Conservation (phyloP, 352 stramenopile species). For the Phytophthora colocasiae region DNA sequence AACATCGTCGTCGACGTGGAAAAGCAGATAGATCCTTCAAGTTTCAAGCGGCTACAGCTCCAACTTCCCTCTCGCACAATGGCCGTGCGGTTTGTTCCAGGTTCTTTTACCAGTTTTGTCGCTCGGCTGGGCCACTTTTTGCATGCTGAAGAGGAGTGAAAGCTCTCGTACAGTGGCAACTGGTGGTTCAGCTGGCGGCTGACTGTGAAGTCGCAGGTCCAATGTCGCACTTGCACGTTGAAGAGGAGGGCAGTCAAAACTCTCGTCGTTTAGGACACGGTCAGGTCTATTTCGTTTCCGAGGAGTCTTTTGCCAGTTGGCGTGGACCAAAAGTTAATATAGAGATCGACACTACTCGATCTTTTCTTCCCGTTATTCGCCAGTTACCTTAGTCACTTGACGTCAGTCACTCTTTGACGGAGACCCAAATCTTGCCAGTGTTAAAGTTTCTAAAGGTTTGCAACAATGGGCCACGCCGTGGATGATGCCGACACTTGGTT, state of each 20-base stretch:
- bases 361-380: slow-evolving; percentile 24
- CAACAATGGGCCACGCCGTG: slow-evolving; percentile 21
- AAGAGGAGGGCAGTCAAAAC: slow-evolving; percentile 35
- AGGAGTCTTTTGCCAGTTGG: slow-evolving; percentile 9
- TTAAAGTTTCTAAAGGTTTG: slow-evolving; percentile 12
- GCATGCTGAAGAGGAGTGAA: slow-evolving; percentile 43
- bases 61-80: slow-evolving; percentile 31
- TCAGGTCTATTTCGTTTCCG: slow-evolving; percentile 8
- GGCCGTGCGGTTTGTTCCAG: slow-evolving; percentile 3
- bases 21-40: slow-evolving; percentile 5
- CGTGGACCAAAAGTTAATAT: slow-evolving; percentile 31
- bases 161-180: slow-evolving; percentile 39
- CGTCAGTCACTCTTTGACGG: slow-evolving; percentile 6
- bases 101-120: slow-evolving; percentile 1
- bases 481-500: slow-evolving; percentile 37
- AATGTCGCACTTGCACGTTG: slow-evolving; percentile 24
- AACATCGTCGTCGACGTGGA: slow-evolving; percentile 11
- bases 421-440: background rate
- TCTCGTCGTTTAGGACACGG: background rate
- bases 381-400: slow-evolving; percentile 18
- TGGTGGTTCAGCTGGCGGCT: slow-evolving; percentile 1
- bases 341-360: slow-evolving; percentile 17
- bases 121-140: slow-evolving; percentile 2
- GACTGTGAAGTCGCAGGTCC: background rate
- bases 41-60: slow-evolving; percentile 4